These are phyloP conservation scores for Astragalus membranaceus DNA, from an alignment of 306 rosid genomes.

Conservation along the genomic window DNA sequence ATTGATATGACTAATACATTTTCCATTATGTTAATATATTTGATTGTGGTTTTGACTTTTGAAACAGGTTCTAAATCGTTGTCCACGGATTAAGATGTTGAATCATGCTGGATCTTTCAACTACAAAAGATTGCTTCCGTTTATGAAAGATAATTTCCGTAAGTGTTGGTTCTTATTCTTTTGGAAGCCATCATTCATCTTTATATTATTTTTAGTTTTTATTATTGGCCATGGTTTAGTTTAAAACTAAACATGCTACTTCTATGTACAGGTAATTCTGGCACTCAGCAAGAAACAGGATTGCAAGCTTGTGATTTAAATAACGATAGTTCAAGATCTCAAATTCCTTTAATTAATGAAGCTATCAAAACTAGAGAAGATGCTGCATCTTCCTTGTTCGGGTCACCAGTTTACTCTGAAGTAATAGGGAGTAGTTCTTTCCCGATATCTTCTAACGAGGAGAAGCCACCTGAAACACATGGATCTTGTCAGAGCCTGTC, in stretches of 20 bases:
- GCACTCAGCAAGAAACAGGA: conserved; percentile 9
- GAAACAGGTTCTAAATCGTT: conserved; percentile 46
- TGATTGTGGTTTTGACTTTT: neutral
- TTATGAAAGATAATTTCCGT: conserved; percentile 26
- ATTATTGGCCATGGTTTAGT: neutral
- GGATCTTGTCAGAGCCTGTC: conserved; percentile 22
- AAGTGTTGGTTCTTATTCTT: conserved; percentile 18
- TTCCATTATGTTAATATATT: neutral
- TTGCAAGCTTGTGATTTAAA: neutral
- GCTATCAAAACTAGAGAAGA: conserved; percentile 10
- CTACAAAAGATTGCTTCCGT: conserved; percentile 71
- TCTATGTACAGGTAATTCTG: conserved; percentile 14
- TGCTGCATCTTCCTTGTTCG: conserved; percentile 4
- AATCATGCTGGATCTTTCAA: conserved; percentile 42
- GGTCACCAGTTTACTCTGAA: conserved; percentile 13
- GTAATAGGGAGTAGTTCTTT: conserved; percentile 13
- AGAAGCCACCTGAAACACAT: conserved; percentile 23
- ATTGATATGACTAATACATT: neutral
- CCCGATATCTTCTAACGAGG: conserved; percentile 6
- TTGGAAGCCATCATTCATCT: neutral
- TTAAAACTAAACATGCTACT: neutral
- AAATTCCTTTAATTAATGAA: neutral
- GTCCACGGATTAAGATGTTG: conserved; percentile 35
- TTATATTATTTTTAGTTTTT: neutral
- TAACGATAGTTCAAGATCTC: conserved; percentile 20